A percentile compares a stretch with the other conserved stretches of the same genome.
These are phyloP conservation scores for Ophiostoma himal-ulmi DNA, from an alignment of 2,329 filamentous ascomycete genomes.

Conservation along the genomic window DNA sequence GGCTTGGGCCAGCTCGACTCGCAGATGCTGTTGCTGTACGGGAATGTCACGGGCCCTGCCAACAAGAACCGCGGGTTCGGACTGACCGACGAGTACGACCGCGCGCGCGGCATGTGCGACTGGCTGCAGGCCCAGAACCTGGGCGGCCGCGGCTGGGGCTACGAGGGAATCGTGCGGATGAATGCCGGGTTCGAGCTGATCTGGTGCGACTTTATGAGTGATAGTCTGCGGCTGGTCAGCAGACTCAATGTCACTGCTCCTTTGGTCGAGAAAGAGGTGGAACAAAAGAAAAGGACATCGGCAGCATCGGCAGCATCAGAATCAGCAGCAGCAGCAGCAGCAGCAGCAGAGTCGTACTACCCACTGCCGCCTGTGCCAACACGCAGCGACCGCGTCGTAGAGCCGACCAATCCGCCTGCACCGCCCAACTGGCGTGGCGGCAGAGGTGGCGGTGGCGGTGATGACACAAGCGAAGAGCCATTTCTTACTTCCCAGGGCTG, in stretches of 20 bases:
- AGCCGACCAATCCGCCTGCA: conserved; percentile 33
- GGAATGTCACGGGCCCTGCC: conserved; percentile 38
- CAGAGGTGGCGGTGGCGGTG: conserved; percentile 31
- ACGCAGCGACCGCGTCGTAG: conserved; percentile 33
- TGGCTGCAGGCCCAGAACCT: conserved; percentile 40
- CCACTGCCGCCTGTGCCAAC: conserved; percentile 37
- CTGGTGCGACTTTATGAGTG: conserved; percentile 46
- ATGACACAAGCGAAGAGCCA: conserved; percentile 35
- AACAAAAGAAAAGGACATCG: neutral
- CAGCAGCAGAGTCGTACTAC: conserved; percentile 31
- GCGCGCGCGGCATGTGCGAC: conserved; percentile 43
- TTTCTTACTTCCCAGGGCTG: conserved; percentile 38
- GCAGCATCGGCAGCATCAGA: conserved; percentile 17
- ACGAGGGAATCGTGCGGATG: conserved; percentile 47
- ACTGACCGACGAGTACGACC: conserved; percentile 42
- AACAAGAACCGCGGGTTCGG: conserved; percentile 31
- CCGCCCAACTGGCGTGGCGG: conserved; percentile 37
- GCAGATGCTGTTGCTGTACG: conserved; percentile 47
- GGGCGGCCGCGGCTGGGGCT: conserved; percentile 43
- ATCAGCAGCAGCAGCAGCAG: conserved; percentile 24
- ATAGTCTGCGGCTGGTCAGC: conserved; percentile 39
- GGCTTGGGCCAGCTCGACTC: conserved; percentile 42
- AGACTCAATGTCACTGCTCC: conserved; percentile 44
- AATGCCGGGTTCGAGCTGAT: conserved; percentile 48
- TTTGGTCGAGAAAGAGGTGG: conserved; percentile 24